Evolutionary conservation across 805 yeast genomes (phyloP), one percentile per base, ranked within the genome.

Genomic region (Blastobotrys parvus): DNA sequence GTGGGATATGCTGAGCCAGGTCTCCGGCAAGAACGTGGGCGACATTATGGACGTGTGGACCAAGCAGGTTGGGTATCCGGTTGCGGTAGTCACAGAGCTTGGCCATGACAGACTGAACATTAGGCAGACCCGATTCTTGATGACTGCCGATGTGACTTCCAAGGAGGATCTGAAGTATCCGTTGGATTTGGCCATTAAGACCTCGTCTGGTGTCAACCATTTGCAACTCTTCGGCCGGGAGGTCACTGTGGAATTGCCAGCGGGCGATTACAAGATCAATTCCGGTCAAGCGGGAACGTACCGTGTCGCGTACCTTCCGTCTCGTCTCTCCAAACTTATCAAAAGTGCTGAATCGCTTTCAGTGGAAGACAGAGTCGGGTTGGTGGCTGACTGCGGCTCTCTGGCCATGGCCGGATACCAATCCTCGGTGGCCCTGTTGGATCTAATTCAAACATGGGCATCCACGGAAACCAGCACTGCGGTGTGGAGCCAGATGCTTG

Each of bases 41-140:
- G 44, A 58, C 20, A 69, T 78, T 56, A 80, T 85, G 80, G 72
- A 73, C 45, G 65, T 74, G 17, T 85, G 94, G 94, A 82, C 82
- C 50, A 69, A 72, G 42, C 71, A 77, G 47, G 73, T 80, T 39
- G 95, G 95, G 3, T 84, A 67, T 63, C 95, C 94, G 3, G 67
- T 81, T 22, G 52, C 86, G 22, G 63, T 69, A 32, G 88, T 80
- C 13, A 59, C 57, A 6, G 63, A 67, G 43, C 59, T 61, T 3
- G 67, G 59, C 8, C 51, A 49, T 22, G 49, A 52, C 36, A 39
- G 46, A 21, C 60, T 80, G 48, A 56, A 58, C 15, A 58, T 79
- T 23, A 59, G 58, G 19, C 90, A 82, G 65, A 63, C 73, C 45
- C 69, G 90, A 49, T 82, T 78, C 60, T 64, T 82, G 49, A 66